Conservation (phyloP, 345 rosid genomes). For the Acer negundo region DNA sequence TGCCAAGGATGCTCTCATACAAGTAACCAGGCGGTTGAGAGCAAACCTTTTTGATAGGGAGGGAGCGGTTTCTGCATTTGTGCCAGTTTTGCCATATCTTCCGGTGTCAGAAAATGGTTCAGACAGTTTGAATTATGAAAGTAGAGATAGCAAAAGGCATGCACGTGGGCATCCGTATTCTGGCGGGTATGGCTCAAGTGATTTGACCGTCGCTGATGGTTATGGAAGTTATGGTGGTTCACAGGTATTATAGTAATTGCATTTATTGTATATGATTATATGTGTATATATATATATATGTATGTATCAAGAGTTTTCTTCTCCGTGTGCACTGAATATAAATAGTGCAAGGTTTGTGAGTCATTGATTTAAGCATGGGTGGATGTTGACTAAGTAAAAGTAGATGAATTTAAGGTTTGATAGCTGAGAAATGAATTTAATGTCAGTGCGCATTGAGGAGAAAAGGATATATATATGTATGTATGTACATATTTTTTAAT, state of each 20-base stretch:
- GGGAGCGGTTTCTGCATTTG: constrained; percentile 68
- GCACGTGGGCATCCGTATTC: constrained; percentile 74
- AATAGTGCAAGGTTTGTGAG: too few species aligned
- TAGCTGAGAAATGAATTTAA: too few species aligned
- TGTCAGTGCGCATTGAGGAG: too few species aligned
- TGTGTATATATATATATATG: background rate
- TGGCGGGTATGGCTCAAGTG: constrained; percentile 75
- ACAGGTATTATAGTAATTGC: constrained; percentile 43
- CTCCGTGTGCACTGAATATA: too few species aligned
- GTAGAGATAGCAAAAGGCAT: constrained; percentile 79
- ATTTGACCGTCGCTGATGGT: constrained; percentile 49
- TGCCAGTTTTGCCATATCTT: constrained; percentile 90
- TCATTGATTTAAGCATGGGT: too few species aligned
- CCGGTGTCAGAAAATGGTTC: constrained; percentile 72
- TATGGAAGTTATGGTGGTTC: constrained; percentile 80
- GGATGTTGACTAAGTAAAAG: too few species aligned
- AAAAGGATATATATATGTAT: background rate
- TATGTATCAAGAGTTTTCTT: too few species aligned
- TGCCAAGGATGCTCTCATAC: constrained; percentile 94
- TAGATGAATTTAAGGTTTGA: too few species aligned
- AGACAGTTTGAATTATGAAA: constrained; percentile 52
- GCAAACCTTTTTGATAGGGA: constrained; percentile 91
- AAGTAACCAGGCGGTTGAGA: constrained; percentile 76
- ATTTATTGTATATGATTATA: background rate
- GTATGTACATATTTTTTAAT: too few species aligned